A percentile compares a stretch with the other conserved stretches of the same genome.
phyloP scores from a whole-genome alignment of 2,329 filamentous ascomycete species.

The Alternaria alternata region DNA sequence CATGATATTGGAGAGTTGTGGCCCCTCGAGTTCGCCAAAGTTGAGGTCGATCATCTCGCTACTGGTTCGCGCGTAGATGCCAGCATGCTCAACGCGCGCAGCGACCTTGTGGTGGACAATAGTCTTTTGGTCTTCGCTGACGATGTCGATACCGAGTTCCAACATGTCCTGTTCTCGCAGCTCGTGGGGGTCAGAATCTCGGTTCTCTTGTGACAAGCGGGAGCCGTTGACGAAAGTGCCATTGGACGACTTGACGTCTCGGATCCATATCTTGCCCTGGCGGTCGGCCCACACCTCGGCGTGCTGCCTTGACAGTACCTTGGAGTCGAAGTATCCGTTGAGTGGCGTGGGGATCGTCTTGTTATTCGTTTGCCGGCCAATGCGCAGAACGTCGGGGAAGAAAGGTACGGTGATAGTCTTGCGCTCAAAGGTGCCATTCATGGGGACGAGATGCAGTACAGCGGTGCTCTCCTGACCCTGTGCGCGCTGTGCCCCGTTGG shows the following conservation, averaged over 20 bases:
- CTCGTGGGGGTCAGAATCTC: slow-evolving; percentile 95
- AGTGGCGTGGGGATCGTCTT: slow-evolving; percentile 90
- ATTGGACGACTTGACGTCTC: slow-evolving; percentile 98
- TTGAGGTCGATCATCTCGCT: slow-evolving; percentile 86
- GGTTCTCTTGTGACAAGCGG: slow-evolving; percentile 89
- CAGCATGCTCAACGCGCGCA: slow-evolving; percentile 94
- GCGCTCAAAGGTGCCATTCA: slow-evolving; percentile 96
- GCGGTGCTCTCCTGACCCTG: slow-evolving; percentile 69
- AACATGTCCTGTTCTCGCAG: slow-evolving; percentile 89
- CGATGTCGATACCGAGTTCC: slow-evolving; percentile 96
- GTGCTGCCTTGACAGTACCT: slow-evolving; percentile 94
- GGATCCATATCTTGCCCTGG: slow-evolving; percentile 89
- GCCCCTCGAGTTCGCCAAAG: slow-evolving; percentile 88
- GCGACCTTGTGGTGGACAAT: slow-evolving; percentile 99
- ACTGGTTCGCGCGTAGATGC: slow-evolving; percentile 73
- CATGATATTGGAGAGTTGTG: slow-evolving; percentile 72
- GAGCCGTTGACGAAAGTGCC: slow-evolving; percentile 97
- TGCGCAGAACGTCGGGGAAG: slow-evolving; percentile 90
- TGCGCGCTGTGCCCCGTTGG: slow-evolving; percentile 62
- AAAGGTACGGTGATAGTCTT: slow-evolving; percentile 96
- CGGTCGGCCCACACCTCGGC: slow-evolving; percentile 93
- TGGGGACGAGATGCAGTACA: slow-evolving; percentile 83
- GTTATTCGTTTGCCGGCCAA: slow-evolving; percentile 95
- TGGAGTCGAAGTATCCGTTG: slow-evolving; percentile 98
- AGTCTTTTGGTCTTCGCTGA: slow-evolving; percentile 97